A percentile compares a stretch with the other conserved stretches of the same genome.
These are phyloP conservation scores for Heterobasidion occidentale DNA, from an alignment of 1,284 basidiomycete genomes.

Conservation along the genomic window DNA sequence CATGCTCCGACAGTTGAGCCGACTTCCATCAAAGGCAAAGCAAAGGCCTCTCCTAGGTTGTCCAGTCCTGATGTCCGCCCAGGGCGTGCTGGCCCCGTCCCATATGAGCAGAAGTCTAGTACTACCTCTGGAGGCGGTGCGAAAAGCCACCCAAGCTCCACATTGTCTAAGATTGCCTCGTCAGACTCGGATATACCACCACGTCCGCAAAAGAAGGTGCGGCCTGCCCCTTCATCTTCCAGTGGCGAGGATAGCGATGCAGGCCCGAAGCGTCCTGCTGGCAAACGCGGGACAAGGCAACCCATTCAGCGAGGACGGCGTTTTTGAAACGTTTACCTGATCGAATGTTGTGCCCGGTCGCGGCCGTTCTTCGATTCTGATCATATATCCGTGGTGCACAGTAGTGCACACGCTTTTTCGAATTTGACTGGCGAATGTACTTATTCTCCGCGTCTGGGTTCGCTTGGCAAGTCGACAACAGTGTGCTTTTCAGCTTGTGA, in stretches of 20 bases:
- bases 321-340: conserved; percentile 35
- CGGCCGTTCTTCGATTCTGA: not conserved
- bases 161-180: no score
- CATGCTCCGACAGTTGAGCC: no score
- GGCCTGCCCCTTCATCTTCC: conserved; percentile 25
- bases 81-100: no score
- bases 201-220: conserved; percentile 40
- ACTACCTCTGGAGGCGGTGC: no score
- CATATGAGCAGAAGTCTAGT: no score
- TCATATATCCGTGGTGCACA: not conserved
- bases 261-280: conserved; percentile 27
- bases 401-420: not conserved
- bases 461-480: not conserved
- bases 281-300: conserved; percentile 51
- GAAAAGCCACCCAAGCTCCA: no score
- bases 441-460: not conserved
- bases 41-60: no score
- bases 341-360: not conserved
- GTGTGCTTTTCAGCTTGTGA: not conserved
- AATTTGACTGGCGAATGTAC: not conserved
- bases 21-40: no score
- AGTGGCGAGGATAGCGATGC: conserved; percentile 40
- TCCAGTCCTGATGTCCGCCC: no score
- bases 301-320: conserved; percentile 66
- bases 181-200: conserved; percentile 24